phyloP scores from a whole-genome alignment of 805 yeast species.

The Candida krabiensis region DNA sequence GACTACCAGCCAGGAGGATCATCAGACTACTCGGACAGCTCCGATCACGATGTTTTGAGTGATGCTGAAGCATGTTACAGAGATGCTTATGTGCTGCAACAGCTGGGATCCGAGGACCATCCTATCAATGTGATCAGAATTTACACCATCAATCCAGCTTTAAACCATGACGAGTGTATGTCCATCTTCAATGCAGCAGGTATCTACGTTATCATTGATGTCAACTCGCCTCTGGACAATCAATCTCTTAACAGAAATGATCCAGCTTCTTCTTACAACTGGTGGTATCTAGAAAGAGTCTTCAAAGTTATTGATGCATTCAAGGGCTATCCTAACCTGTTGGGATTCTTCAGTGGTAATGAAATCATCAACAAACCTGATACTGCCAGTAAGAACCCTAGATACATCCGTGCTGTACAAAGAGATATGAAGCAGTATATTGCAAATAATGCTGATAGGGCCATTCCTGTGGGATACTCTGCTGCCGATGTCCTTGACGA shows the following conservation, averaged over 20 bases:
- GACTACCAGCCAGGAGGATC: conserved; percentile 96
- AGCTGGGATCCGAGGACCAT: conserved; percentile 50
- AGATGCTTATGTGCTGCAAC: conserved; percentile 76
- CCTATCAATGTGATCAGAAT: conserved; percentile 77
- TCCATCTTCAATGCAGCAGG: conserved; percentile 87
- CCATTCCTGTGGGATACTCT: conserved; percentile 93
- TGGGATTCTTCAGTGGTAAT: conserved; percentile 90
- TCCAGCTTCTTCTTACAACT: conserved; percentile 69
- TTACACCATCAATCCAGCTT: conserved; percentile 78
- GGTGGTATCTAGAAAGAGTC: conserved; percentile 69
- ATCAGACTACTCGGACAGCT: conserved; percentile 46
- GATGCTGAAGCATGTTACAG: conserved; percentile 71
- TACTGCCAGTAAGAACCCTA: conserved; percentile 65
- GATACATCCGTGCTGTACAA: conserved; percentile 83
- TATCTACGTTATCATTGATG: conserved; percentile 83
- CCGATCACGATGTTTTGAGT: conserved; percentile 61
- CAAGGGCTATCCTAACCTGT: conserved; percentile 76
- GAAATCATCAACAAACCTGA: conserved; percentile 82
- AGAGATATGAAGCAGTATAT: conserved; percentile 90
- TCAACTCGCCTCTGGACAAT: conserved; percentile 67
- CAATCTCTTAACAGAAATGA: conserved; percentile 73
- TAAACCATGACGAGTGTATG: conserved; percentile 91
- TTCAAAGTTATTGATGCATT: conserved; percentile 84
- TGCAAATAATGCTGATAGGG: conserved; percentile 62
- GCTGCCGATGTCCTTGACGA: conserved; percentile 77